Evolutionary conservation across 805 yeast species (phyloP).

Genomic region (Saturnispora sekii): DNA sequence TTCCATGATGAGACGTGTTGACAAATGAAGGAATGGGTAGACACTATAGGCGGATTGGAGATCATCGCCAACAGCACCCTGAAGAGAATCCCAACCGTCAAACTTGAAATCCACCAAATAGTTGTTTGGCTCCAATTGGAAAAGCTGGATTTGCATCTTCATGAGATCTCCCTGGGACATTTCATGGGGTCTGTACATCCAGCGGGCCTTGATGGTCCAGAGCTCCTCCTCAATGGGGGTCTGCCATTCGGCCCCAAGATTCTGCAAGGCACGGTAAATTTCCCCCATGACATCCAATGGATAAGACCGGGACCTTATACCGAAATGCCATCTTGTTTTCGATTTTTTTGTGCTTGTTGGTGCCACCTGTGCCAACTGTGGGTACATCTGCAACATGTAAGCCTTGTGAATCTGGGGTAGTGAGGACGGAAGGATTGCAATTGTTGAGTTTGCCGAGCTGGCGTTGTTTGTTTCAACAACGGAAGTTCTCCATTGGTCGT

Average conservation of each 20-base stretch:
- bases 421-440: slow-evolving; percentile 88
- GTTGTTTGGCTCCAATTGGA: slow-evolving; percentile 92
- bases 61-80: slow-evolving; percentile 40
- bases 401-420: slow-evolving; percentile 93
- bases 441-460: slow-evolving; percentile 62
- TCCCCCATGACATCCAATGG: slow-evolving; percentile 99
- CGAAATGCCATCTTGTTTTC: slow-evolving; percentile 97
- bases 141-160: slow-evolving; percentile 95
- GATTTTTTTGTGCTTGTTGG: slow-evolving; percentile 65
- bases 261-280: slow-evolving; percentile 86
- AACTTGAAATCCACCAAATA: slow-evolving; percentile 94
- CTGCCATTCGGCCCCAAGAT: slow-evolving; percentile 96
- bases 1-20: slow-evolving; percentile 91
- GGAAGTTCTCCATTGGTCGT: slow-evolving; percentile 25
- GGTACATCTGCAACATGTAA: slow-evolving; percentile 51
- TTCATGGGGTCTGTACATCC: slow-evolving; percentile 57
- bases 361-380: slow-evolving; percentile 27
- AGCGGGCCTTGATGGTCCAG: slow-evolving; percentile 93
- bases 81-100: slow-evolving; percentile 83
- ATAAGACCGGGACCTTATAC: slow-evolving; percentile 89
- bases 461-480: slow-evolving; percentile 22
- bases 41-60: slow-evolving; percentile 89
- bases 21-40: slow-evolving; percentile 87
- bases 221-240: slow-evolving; percentile 88
- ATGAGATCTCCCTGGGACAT: slow-evolving; percentile 57